Evolutionary conservation across 768 basidiomycete genomes (phyloP).

Genomic region (Amyloporia xantha): DNA sequence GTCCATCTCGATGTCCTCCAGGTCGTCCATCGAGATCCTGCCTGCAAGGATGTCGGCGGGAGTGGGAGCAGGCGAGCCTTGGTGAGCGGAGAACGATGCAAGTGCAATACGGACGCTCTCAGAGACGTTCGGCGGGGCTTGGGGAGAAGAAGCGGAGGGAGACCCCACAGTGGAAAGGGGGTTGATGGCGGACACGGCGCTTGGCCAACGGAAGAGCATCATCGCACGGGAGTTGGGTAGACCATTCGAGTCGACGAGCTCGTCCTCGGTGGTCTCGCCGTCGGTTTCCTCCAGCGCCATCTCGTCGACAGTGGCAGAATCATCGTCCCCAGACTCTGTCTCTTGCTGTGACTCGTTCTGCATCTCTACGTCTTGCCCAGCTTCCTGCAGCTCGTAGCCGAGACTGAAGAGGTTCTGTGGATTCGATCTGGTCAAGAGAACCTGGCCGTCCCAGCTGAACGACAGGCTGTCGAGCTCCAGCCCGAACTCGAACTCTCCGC

Average conservation of each 20-base stretch:
- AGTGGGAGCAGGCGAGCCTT: constrained; percentile 31
- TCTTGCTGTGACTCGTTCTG: constrained; percentile 49
- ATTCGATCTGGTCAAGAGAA: constrained; percentile 14
- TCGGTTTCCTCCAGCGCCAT: constrained; percentile 36
- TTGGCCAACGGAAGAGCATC: constrained; percentile 63
- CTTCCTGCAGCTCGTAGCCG: constrained; percentile 23
- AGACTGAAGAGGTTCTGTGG: constrained; percentile 11
- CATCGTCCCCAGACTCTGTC: constrained; percentile 29
- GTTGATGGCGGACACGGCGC: constrained; percentile 52
- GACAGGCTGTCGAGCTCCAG: constrained; percentile 22
- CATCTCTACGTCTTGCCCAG: constrained; percentile 35
- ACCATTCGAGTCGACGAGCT: constrained; percentile 70
- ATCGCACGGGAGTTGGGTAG: constrained; percentile 73
- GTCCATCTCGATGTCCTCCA: constrained; percentile 23
- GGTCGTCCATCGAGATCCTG: constrained; percentile 38
- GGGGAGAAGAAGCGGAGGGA: constrained; percentile 37
- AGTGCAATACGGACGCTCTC: constrained; percentile 22
- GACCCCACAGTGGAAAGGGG: constrained; percentile 72
- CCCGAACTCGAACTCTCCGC: constrained; percentile 21
- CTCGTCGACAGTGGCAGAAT: constrained; percentile 37
- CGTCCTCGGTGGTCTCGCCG: constrained; percentile 79
- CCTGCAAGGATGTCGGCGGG: constrained; percentile 69
- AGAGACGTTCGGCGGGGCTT: constrained; percentile 12
- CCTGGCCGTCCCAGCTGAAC: constrained; percentile 21
- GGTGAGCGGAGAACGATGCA: constrained; percentile 22